Evolutionary conservation across 345 rosid genomes (phyloP).

Genomic region (Hevea brasiliensis): DNA sequence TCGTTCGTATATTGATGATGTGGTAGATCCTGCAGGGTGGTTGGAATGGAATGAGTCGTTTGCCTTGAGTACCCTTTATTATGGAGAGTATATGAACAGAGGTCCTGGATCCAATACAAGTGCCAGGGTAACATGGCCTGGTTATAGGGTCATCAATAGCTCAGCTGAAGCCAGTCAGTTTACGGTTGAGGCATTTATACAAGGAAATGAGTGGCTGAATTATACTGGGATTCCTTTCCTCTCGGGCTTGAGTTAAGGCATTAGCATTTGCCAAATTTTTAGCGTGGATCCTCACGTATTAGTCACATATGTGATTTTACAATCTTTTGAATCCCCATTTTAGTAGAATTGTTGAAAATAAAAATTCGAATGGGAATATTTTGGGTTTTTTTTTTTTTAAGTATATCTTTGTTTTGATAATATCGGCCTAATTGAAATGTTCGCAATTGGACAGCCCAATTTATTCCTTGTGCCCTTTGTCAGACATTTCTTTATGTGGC

Average conservation of each 20-base stretch:
- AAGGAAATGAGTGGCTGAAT: constrained; percentile 67
- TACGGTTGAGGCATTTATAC: constrained; percentile 55
- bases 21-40: constrained; percentile 74
- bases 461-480: too few species aligned
- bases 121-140: constrained; percentile 71
- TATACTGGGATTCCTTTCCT: constrained; percentile 49
- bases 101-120: constrained; percentile 69
- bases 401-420: too few species aligned
- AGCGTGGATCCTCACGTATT: too few species aligned
- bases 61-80: constrained; percentile 59
- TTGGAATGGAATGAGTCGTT: constrained; percentile 57
- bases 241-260: constrained; percentile 23
- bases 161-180: constrained; percentile 55
- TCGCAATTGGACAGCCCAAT: too few species aligned
- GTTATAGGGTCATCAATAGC: constrained; percentile 49
- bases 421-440: too few species aligned
- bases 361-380: not conserved
- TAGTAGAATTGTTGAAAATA: too few species aligned
- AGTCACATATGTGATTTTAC: too few species aligned
- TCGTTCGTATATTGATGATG: constrained; percentile 53
- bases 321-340: too few species aligned
- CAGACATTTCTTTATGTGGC: not conserved
- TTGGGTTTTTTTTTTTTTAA: too few species aligned
- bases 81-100: constrained; percentile 70
- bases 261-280: too few species aligned